Conservation (phyloP, 108 stramenopile species). For the Skeletonema potamos region DNA sequence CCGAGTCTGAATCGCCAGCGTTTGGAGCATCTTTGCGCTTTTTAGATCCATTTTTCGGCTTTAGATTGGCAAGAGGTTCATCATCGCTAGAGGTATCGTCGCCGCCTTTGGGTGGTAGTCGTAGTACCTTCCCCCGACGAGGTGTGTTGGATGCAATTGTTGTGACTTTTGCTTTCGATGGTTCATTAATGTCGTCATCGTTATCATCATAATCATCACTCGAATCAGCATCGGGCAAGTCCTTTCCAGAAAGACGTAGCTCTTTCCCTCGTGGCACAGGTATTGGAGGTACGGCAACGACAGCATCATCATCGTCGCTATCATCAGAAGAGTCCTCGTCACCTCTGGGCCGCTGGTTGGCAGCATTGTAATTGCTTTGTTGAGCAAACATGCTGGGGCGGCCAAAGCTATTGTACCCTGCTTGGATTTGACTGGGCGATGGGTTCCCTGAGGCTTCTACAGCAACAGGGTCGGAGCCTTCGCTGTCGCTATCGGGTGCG, state of each 20-base stretch:
- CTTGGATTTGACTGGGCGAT: constrained; percentile 9
- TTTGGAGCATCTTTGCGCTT: constrained; percentile 23
- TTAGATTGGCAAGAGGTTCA: constrained; percentile 9
- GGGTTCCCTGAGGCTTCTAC: constrained; percentile 1
- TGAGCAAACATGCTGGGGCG: constrained; percentile 11
- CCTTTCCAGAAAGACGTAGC: constrained; percentile 20
- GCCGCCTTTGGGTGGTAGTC: background rate
- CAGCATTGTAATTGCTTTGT: constrained; percentile 2
- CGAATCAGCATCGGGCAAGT: background rate
- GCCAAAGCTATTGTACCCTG: constrained; percentile 18
- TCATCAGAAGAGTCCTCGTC: constrained; percentile 29
- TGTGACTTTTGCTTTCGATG: background rate
- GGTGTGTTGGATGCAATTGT: background rate
- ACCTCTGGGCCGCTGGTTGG: constrained; percentile 7
- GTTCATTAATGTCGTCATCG: background rate
- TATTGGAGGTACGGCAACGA: background rate
- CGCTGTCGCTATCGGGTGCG: constrained; percentile 19
- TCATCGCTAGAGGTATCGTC: constrained; percentile 18
- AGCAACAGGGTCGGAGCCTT: constrained; percentile 10
- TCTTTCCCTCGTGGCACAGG: constrained; percentile 34
- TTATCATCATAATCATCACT: background rate
- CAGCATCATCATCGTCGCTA: constrained; percentile 40
- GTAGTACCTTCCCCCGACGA: background rate
- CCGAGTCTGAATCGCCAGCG: constrained; percentile 6
- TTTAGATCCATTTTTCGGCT: constrained; percentile 4